Percentiles rank a stretch among this genome's conserved stretches.
Conservation (phyloP, 2,329 filamentous ascomycete genomes). For the Cyphellophora europaea region DNA sequence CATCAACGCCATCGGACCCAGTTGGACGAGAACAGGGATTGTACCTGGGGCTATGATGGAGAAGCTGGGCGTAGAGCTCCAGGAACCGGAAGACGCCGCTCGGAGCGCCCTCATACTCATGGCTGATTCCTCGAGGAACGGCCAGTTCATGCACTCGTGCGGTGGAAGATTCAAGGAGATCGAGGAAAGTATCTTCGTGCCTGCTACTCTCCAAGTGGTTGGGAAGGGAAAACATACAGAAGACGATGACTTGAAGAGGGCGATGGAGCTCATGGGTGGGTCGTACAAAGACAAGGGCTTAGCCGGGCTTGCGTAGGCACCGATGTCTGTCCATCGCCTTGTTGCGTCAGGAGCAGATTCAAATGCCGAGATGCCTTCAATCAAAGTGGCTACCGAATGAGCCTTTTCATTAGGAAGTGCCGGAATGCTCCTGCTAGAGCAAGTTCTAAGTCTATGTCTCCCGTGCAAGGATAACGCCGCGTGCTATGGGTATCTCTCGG, state of each 20-base stretch:
- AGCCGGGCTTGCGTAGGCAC: too few relatives aligned
- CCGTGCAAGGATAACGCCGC: too few relatives aligned
- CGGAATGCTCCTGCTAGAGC: too few relatives aligned
- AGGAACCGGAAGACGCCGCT: background rate
- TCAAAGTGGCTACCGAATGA: too few relatives aligned
- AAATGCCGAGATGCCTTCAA: too few relatives aligned
- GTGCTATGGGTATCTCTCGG: too few relatives aligned
- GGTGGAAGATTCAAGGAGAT: background rate
- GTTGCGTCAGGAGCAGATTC: too few relatives aligned
- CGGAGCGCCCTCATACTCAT: background rate
- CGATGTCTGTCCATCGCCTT: too few relatives aligned
- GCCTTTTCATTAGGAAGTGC: too few relatives aligned
- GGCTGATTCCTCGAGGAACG: background rate
- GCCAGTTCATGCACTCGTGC: background rate
- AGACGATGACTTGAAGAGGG: background rate
- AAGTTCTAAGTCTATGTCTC: too few relatives aligned
- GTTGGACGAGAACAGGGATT: conserved; percentile 45
- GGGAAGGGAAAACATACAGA: background rate
- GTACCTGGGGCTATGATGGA: conserved; percentile 23
- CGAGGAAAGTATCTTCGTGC: background rate
- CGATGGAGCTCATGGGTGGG: too few relatives aligned
- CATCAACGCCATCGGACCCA: conserved; percentile 47
- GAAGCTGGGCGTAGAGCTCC: background rate
- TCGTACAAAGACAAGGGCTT: too few relatives aligned
- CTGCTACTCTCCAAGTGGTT: background rate